phyloP scores from a whole-genome alignment of 2,329 filamentous ascomycete genomes.

The Xylaria sp. region DNA sequence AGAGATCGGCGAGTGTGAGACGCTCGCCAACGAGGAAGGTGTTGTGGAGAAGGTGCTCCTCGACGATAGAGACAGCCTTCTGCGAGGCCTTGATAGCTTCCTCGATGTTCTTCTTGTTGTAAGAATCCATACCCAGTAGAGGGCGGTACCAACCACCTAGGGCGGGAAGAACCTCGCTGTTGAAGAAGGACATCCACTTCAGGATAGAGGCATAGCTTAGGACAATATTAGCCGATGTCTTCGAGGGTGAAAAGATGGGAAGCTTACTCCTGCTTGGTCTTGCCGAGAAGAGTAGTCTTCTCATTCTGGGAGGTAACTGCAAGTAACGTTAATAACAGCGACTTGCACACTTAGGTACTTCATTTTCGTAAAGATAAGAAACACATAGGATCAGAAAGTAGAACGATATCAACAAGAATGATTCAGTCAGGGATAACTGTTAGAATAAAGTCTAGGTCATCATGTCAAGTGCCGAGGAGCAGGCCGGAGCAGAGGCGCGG shows the following conservation, averaged over 20 bases:
- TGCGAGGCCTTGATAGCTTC: conserved; percentile 76
- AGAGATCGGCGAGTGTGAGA: conserved; percentile 95
- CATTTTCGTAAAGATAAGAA: conserved; percentile 41
- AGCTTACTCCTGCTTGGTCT: conserved; percentile 98
- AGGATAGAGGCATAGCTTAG: conserved; percentile 90
- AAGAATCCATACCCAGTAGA: conserved; percentile 80
- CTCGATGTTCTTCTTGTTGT: conserved; percentile 98
- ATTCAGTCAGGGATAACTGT: conserved; percentile 99
- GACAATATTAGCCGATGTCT: conserved; percentile 42
- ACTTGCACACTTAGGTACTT: conserved; percentile 40
- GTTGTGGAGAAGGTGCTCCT: conserved; percentile 89
- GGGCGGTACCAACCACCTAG: conserved; percentile 88
- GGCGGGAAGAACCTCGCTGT: conserved; percentile 80
- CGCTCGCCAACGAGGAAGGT: conserved; percentile 99
- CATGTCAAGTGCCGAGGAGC: conserved; percentile 53
- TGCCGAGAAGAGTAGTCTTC: conserved; percentile 98
- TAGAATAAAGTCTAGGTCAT: conserved; percentile 79
- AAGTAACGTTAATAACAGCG: conserved; percentile 45
- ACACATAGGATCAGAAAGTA: conserved; percentile 78
- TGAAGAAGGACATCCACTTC: conserved; percentile 98
- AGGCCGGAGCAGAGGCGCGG: conserved; percentile 29
- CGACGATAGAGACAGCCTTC: conserved; percentile 77
- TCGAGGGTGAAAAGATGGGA: neutral
- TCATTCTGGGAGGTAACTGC: conserved; percentile 98
- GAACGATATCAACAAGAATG: conserved; percentile 83